phyloP scores from a whole-genome alignment of 2,329 filamentous ascomycete genomes.

The Pleoardoris graminearum region DNA sequence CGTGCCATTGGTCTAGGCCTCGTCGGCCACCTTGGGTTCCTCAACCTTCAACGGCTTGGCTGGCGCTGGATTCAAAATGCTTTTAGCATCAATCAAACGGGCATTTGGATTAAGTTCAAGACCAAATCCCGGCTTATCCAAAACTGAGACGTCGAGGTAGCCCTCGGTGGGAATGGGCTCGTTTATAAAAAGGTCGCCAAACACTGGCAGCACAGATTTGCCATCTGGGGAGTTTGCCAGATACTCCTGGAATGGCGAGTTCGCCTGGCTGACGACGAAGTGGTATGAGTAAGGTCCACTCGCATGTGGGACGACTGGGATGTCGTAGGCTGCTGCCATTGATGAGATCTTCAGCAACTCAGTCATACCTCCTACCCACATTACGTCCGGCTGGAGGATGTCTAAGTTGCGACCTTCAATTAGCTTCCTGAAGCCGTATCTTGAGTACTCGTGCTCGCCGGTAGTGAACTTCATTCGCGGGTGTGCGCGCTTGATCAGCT shows the following conservation, averaged over 20 bases:
- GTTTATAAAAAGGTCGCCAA: conserved; percentile 86
- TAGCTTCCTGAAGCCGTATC: conserved; percentile 92
- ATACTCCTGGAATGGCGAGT: conserved; percentile 95
- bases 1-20: conserved; percentile 5
- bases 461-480: conserved; percentile 92
- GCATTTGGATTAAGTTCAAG: conserved; percentile 82
- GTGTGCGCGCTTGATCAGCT: conserved; percentile 86
- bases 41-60: conserved; percentile 45
- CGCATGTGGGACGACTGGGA: conserved; percentile 93
- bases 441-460: conserved; percentile 92
- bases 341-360: conserved; percentile 87
- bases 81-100: conserved; percentile 75
- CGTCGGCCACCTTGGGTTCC: background rate
- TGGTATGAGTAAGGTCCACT: conserved; percentile 95
- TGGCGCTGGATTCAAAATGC: conserved; percentile 70
- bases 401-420: conserved; percentile 90
- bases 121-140: conserved; percentile 91
- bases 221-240: conserved; percentile 91
- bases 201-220: conserved; percentile 86
- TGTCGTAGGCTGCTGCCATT: conserved; percentile 89
- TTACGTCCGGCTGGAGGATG: conserved; percentile 93
- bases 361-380: conserved; percentile 95
- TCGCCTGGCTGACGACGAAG: conserved; percentile 90
- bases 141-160: conserved; percentile 74
- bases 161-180: conserved; percentile 87